Evolutionary conservation across 2,329 filamentous ascomycete species (phyloP).

Genomic region (Fusarium nelsonii): DNA sequence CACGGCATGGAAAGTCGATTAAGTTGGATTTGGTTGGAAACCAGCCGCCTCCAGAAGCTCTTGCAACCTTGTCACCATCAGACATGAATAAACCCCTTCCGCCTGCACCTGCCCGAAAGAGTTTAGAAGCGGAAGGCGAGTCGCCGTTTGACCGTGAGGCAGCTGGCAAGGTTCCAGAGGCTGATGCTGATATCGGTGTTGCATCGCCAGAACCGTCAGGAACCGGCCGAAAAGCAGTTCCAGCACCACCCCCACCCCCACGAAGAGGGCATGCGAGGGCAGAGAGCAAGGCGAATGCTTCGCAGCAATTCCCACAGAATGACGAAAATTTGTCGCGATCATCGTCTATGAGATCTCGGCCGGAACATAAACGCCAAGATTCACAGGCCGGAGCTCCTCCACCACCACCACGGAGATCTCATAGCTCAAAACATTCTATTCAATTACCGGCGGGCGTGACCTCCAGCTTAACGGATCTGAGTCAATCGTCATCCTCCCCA

Average conservation of each 20-base stretch:
- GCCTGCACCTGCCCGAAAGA: conserved; percentile 61
- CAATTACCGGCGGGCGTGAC: conserved; percentile 37
- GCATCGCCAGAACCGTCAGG: conserved; percentile 50
- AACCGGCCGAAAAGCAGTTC: conserved; percentile 59
- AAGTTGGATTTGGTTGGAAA: conserved; percentile 58
- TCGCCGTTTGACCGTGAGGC: conserved; percentile 67
- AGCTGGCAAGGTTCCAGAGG: conserved; percentile 64
- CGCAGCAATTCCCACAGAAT: conserved; percentile 36
- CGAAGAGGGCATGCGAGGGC: conserved; percentile 60
- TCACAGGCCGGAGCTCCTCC: conserved; percentile 64
- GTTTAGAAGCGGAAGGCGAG: conserved; percentile 62
- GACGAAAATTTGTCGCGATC: conserved; percentile 60
- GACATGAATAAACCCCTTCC: conserved; percentile 68
- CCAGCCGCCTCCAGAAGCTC: conserved; percentile 46
- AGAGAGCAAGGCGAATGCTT: conserved; percentile 56
- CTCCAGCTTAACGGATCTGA: conserved; percentile 52
- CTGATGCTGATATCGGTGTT: conserved; percentile 50
- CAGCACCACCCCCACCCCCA: conserved; percentile 66
- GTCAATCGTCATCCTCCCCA: conserved; percentile 36
- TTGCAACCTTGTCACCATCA: conserved; percentile 36
- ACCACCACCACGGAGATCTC: conserved; percentile 66
- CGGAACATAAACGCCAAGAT: conserved; percentile 60
- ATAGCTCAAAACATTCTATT: conserved; percentile 51
- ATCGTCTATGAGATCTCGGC: conserved; percentile 62
- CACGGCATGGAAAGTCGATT: conserved; percentile 82